Evolutionary conservation across 2,329 filamentous ascomycete species (phyloP).

Genomic region (Scedosporium minutisporum): DNA sequence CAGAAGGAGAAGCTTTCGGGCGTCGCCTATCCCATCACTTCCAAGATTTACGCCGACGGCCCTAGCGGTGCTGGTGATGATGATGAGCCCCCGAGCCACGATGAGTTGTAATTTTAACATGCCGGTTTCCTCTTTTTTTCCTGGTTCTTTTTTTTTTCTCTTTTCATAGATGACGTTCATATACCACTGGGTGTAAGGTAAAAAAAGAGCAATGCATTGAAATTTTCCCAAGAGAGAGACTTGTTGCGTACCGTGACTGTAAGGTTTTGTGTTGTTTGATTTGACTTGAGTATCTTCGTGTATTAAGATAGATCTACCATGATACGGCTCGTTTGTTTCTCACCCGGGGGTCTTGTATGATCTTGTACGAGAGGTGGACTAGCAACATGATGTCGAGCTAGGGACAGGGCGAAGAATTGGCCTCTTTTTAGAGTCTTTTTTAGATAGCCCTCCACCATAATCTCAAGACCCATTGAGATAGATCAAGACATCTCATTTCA

Average conservation of each 20-base stretch:
- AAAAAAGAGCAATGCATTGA: slow-evolving; percentile 6
- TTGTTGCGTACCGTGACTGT: neutral
- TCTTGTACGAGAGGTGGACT: too few species aligned
- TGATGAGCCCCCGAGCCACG: slow-evolving; percentile 65
- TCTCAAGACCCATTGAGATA: neutral
- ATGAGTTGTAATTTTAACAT: slow-evolving; percentile 58
- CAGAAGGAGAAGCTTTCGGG: slow-evolving; percentile 98
- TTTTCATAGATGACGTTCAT: slow-evolving; percentile 7
- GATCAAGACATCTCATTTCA: too few species aligned
- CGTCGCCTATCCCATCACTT: slow-evolving; percentile 97
- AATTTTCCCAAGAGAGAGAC: neutral
- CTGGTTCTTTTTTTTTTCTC: neutral
- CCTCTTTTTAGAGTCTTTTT: too few species aligned
- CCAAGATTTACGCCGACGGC: slow-evolving; percentile 78
- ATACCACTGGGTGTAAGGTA: slow-evolving; percentile 5
- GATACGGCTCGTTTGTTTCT: too few species aligned
- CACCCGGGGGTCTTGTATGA: too few species aligned
- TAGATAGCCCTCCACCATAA: too few species aligned
- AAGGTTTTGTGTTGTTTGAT: neutral
- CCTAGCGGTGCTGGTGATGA: slow-evolving; percentile 52
- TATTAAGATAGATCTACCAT: too few species aligned
- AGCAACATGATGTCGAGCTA: too few species aligned
- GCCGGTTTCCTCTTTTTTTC: neutral
- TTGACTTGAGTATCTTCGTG: too few species aligned
- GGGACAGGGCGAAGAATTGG: too few species aligned